Conservation (phyloP, 2,329 filamentous ascomycete genomes). For the Colletotrichum navitas region DNA sequence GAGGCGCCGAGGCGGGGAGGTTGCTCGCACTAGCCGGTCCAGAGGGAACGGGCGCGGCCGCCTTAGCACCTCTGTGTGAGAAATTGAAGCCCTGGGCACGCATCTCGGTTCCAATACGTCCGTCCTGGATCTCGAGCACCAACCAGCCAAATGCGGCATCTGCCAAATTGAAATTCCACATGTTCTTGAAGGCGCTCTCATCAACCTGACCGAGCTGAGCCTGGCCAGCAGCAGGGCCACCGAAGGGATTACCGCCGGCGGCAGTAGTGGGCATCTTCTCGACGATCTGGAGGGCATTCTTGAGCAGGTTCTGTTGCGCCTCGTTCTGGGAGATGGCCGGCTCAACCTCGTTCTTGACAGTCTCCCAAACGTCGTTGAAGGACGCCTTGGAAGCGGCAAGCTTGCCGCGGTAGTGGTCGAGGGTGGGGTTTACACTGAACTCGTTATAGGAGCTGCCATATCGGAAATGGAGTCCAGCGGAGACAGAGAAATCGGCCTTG, state of each 20-base stretch:
- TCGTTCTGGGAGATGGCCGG: slow-evolving; percentile 94
- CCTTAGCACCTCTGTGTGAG: slow-evolving; percentile 90
- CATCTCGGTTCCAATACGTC: slow-evolving; percentile 98
- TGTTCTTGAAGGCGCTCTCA: slow-evolving; percentile 99
- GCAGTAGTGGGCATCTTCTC: slow-evolving; percentile 97
- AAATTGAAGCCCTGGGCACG: slow-evolving; percentile 99
- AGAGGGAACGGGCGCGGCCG: slow-evolving; percentile 57
- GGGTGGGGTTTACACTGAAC: slow-evolving; percentile 97
- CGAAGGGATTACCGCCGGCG: slow-evolving; percentile 96
- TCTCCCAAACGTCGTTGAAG: slow-evolving; percentile 99
- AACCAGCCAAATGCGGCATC: slow-evolving; percentile 98
- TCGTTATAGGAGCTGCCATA: slow-evolving; percentile 99
- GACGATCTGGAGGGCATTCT: slow-evolving; percentile 93
- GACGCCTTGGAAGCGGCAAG: slow-evolving; percentile 97
- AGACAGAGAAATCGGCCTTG: slow-evolving; percentile 98
- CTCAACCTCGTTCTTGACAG: slow-evolving; percentile 95
- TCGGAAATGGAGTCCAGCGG: slow-evolving; percentile 96
- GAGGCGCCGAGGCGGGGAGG: slow-evolving; percentile 53
- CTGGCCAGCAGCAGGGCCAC: slow-evolving; percentile 81
- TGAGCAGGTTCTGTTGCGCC: slow-evolving; percentile 90
- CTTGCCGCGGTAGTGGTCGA: slow-evolving; percentile 99
- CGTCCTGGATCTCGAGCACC: slow-evolving; percentile 93
- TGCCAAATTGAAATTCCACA: slow-evolving; percentile 99
- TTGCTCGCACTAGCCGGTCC: slow-evolving; percentile 51
- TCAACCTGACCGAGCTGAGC: slow-evolving; percentile 88